Conservation (phyloP, 148 eudicot species). For the Camellia granthamiana region DNA sequence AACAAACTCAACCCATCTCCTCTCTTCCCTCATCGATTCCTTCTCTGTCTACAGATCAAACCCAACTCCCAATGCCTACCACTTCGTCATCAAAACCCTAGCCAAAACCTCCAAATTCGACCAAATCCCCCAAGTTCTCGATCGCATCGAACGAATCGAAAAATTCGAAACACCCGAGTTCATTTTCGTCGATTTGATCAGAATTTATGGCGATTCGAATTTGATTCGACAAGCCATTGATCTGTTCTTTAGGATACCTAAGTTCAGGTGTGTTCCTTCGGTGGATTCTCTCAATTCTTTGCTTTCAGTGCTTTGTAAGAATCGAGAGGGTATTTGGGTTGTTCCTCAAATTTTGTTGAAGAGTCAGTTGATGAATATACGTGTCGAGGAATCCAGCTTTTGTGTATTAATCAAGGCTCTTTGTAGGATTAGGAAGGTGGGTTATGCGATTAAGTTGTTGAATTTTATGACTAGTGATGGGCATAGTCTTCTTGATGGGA, state of each 20-base stretch:
- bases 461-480: conserved; percentile 44
- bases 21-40: conserved; percentile 36
- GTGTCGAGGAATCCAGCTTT: conserved; percentile 49
- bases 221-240: conserved; percentile 46
- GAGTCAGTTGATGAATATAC: conserved; percentile 43
- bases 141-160: conserved; percentile 38
- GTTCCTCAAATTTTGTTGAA: conserved; percentile 50
- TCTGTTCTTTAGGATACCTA: conserved; percentile 50
- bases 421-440: conserved; percentile 45
- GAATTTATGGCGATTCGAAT: conserved; percentile 37
- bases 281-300: conserved; percentile 46
- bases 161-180: conserved; percentile 55
- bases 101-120: conserved; percentile 31
- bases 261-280: conserved; percentile 54
- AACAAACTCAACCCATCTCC: conserved; percentile 24
- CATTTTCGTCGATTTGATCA: conserved; percentile 54
- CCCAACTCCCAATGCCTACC: conserved; percentile 49
- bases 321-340: conserved; percentile 29
- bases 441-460: conserved; percentile 44
- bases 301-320: conserved; percentile 43
- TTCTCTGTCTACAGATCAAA: conserved; percentile 41
- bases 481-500: conserved; percentile 28
- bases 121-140: conserved; percentile 34
- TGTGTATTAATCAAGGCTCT: conserved; percentile 48
- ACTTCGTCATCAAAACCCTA: conserved; percentile 41